These are phyloP conservation scores for Chrysosporium keratinophilum DNA, from an alignment of 2,329 filamentous ascomycete genomes.

Conservation along the genomic window DNA sequence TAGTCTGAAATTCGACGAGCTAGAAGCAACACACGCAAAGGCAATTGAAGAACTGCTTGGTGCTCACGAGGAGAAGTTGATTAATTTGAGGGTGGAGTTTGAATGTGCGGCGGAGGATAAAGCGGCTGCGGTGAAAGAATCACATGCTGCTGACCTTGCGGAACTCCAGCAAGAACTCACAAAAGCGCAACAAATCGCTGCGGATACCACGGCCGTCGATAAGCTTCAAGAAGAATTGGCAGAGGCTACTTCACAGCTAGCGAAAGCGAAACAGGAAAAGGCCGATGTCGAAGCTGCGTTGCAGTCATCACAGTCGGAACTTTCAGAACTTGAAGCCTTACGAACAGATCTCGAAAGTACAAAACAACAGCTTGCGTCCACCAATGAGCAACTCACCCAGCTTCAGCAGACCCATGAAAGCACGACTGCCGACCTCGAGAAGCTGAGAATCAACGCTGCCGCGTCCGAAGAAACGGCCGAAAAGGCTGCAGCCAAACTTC, in stretches of 20 bases:
- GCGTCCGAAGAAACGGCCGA: constrained; percentile 12
- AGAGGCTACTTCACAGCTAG: constrained; percentile 44
- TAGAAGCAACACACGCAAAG: constrained; percentile 31
- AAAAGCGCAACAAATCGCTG: constrained; percentile 27
- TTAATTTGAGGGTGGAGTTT: constrained; percentile 28
- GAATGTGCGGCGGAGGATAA: constrained; percentile 29
- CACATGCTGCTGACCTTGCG: constrained; percentile 28
- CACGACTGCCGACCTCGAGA: constrained; percentile 28
- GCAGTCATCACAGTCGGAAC: constrained; percentile 37
- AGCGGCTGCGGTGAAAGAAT: constrained; percentile 28
- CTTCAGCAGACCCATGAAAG: constrained; percentile 31
- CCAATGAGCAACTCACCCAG: constrained; percentile 26
- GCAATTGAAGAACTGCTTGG: constrained; percentile 34
- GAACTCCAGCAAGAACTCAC: constrained; percentile 28
- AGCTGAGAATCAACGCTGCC: constrained; percentile 10
- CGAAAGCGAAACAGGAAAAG: constrained; percentile 35
- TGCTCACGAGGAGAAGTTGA: constrained; percentile 32
- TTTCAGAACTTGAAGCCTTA: constrained; percentile 71
- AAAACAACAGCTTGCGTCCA: constrained; percentile 42
- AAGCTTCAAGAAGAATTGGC: constrained; percentile 33
- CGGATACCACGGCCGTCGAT: constrained; percentile 31
- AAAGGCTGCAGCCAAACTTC: constrained; percentile 28
- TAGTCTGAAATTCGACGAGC: constrained; percentile 27
- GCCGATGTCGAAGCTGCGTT: constrained; percentile 37
- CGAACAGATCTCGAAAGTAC: constrained; percentile 57